Conservation (phyloP, 2,329 filamentous ascomycete genomes). For the Colletotrichum viniferum region DNA sequence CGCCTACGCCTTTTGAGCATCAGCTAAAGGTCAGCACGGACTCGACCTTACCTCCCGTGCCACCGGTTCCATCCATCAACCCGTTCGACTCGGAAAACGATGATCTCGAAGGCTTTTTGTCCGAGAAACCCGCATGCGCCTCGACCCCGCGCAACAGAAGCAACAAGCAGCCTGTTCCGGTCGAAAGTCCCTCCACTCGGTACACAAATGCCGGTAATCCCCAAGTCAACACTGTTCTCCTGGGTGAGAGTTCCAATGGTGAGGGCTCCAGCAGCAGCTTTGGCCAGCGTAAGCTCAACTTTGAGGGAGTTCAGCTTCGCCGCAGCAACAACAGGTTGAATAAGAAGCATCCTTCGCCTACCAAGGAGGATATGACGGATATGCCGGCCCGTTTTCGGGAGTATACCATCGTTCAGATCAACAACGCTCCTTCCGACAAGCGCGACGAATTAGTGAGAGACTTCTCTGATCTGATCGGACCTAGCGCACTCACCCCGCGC, state of each 20-base stretch:
- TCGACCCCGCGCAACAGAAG: slow-evolving; percentile 39
- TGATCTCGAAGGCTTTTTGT: slow-evolving; percentile 43
- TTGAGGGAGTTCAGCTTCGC: not conserved
- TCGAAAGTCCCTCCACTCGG: not conserved
- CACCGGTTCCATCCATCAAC: slow-evolving; percentile 5
- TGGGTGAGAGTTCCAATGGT: not conserved
- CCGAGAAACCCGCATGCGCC: slow-evolving; percentile 36
- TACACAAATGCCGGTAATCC: not conserved
- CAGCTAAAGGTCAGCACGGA: slow-evolving; percentile 14
- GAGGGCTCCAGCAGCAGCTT: not conserved
- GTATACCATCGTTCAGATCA: slow-evolving; percentile 1
- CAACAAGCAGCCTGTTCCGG: not conserved
- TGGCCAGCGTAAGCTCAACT: not conserved
- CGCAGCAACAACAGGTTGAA: not conserved
- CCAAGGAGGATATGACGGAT: slow-evolving; percentile 43
- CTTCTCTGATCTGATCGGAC: not conserved
- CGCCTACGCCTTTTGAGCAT: slow-evolving; percentile 27
- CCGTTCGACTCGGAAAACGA: slow-evolving; percentile 41
- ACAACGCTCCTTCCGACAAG: slow-evolving; percentile 1
- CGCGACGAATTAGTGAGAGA: not conserved
- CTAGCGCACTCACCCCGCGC: slow-evolving; percentile 22
- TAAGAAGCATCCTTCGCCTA: slow-evolving; percentile 52
- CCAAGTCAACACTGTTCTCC: not conserved
- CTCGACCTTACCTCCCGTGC: not conserved
- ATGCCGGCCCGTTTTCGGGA: slow-evolving; percentile 37